Evolutionary conservation across 371 early-diverging fungal genomes (phyloP).

Genomic region (Actinomortierella wolfii): DNA sequence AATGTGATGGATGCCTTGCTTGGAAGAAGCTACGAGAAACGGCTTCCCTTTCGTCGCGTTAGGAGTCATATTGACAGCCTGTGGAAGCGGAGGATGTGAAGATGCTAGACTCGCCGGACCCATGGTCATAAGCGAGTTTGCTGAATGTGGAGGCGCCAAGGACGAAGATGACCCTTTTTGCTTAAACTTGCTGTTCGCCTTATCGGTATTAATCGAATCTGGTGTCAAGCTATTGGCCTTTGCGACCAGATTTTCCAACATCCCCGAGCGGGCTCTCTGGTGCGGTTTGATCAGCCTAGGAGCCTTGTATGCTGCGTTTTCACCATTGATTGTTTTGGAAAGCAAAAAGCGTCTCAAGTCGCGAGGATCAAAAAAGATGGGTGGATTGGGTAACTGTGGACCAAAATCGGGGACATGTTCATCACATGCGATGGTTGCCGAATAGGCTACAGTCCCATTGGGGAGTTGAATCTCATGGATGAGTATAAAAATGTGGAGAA

Average conservation of each 20-base stretch:
- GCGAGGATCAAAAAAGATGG: slow-evolving; percentile 55
- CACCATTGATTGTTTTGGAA: slow-evolving; percentile 76
- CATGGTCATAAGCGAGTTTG: too few species aligned
- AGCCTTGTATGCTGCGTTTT: slow-evolving; percentile 76
- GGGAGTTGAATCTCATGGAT: slow-evolving; percentile 53
- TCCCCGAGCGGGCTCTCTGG: slow-evolving; percentile 52
- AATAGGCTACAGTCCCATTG: slow-evolving; percentile 48
- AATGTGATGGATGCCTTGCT: too few species aligned
- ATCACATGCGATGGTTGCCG: slow-evolving; percentile 58
- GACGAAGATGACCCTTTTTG: slow-evolving; percentile 9
- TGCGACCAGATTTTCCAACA: slow-evolving; percentile 50
- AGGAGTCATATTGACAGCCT: background rate
- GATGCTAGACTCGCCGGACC: background rate
- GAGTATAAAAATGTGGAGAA: slow-evolving; percentile 74
- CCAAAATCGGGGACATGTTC: slow-evolving; percentile 66
- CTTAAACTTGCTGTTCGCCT: slow-evolving; percentile 10
- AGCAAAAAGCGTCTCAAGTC: slow-evolving; percentile 64
- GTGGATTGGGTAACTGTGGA: slow-evolving; percentile 68
- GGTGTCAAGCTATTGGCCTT: slow-evolving; percentile 37
- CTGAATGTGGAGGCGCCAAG: too few species aligned
- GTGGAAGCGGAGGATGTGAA: background rate
- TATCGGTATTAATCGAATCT: slow-evolving; percentile 23
- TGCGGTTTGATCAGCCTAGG: slow-evolving; percentile 62
- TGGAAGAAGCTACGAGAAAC: too few species aligned
- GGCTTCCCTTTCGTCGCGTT: too few species aligned